Base-by-base conservation (phyloP, 805 yeast species). In the Wickerhamiella sergipiensis region DNA sequence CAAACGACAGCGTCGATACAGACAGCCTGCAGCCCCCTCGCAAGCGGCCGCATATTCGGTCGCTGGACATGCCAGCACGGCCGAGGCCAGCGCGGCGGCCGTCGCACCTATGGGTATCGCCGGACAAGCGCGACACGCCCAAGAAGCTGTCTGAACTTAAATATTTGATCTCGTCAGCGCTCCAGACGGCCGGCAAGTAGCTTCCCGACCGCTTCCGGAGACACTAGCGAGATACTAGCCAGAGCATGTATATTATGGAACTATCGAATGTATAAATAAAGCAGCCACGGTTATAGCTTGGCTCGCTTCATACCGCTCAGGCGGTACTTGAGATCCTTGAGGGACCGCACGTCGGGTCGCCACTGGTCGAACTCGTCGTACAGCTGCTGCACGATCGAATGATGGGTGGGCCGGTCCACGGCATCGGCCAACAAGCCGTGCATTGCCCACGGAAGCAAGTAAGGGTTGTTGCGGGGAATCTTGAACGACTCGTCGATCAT, bases 391-490 rank as follows among this genome's bases (percentile, higher is more conserved):
- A 87, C 77, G 53, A 84, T 86, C 40, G 40, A n/a, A 6, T 15
- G 40, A 10, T 71, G 80, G 47, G 64, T 65, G 19, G 76, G 71
- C 66, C 59, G 51, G 73, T 67, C 55, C 29, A 88, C 66, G 24
- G 24, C 43, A 13, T 45, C 24, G 40, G 39, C 17, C 8, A 45
- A n/a, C 44, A 90, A 68, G 0, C 96, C 95, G 44, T 95, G 70
- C 68, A 88, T 77, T 59, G 94, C 84, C 96, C 97, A 90, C 1
- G 97, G 97, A 39, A 90, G 68, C 52, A 83, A 79, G 61, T 77
- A 90, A 0, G 96, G 96, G 64, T 90, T 89, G 24, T 45, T 50
- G 54, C 77, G 76, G 7, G 85, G 79, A 40, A 85, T 72, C 47
- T 77, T 78, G 61, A 81, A 85, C 26, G 52, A 52, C 26, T 52